Base-by-base conservation (phyloP, 1,284 basidiomycete species). In the Lentinus polychrous region DNA sequence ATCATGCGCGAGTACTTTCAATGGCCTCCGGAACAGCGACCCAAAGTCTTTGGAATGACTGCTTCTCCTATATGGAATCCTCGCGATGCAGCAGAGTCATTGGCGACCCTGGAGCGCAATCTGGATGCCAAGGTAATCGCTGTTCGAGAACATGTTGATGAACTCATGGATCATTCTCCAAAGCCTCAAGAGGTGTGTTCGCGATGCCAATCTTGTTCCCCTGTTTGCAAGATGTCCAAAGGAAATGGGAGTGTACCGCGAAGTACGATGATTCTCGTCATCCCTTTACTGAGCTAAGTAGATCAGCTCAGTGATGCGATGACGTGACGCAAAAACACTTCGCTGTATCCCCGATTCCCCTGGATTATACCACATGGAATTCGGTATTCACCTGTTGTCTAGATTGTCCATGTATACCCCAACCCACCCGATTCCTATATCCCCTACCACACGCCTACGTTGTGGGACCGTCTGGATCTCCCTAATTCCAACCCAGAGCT, bases 21-120 rank as follows among this genome's bases (percentile, higher is more conserved):
- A 45, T 68, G 72, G 40, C 65, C 74, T 33, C 51, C 58, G 1
- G 40, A 65, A 2, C 58, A 67, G 10, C 73, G 86, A 15, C 90
- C 90, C 1, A 90, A 85, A 60, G 73, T 93, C n/a, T 88, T 93
- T 55, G 90, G 91, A 3, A 85, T 93, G 81, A 93, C 90, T 0
- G 91, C 90, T 0, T 91, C 86, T 20, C 89, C 90, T 0, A 79
- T 91, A 24, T 90, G 84, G 82, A 86, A 88, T 55, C 71, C 77
- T 10, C 81, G 76, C 52, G 76, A 86, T 49, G 78, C 85, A 0
- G 63, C 68, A 12, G 73, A 73, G 34, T 84, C 82, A 7, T 66
- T 85, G 14, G 60, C 71, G 32, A 69, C 71, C n/a, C 70, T 93
- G 1, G 87, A 93, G 64, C 66, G 66, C 39, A 86, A 83, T 51